These are phyloP conservation scores for Calonectria pseudoreteaudii DNA, from an alignment of 2,329 filamentous ascomycete species.

Conservation along the genomic window DNA sequence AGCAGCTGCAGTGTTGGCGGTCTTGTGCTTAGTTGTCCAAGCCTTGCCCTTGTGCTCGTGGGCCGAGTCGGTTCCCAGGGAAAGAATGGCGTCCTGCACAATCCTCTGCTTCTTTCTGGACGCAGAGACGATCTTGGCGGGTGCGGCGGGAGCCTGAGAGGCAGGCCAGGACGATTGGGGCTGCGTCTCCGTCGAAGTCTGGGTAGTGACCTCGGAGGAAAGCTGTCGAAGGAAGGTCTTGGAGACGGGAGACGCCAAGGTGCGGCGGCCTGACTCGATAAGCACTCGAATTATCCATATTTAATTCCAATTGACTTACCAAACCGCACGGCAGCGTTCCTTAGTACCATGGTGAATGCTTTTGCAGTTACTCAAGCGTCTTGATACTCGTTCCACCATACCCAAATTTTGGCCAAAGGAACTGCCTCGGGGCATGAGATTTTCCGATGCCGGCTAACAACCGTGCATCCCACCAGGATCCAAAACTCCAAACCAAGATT, in stretches of 20 bases:
- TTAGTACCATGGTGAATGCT: constrained; percentile 64
- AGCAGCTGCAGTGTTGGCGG: constrained; percentile 49
- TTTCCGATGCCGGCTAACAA: constrained; percentile 39
- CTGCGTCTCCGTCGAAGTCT: constrained; percentile 30
- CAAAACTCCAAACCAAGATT: not conserved
- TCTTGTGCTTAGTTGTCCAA: constrained; percentile 49
- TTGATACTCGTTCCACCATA: constrained; percentile 34
- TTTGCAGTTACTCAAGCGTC: constrained; percentile 32
- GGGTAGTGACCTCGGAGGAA: constrained; percentile 45
- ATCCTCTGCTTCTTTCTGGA: constrained; percentile 50
- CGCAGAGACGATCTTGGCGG: constrained; percentile 40
- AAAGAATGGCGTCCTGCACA: constrained; percentile 48
- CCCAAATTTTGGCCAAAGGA: constrained; percentile 46
- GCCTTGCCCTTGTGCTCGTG: constrained; percentile 47
- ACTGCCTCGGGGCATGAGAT: constrained; percentile 31
- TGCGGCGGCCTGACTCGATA: constrained; percentile 62
- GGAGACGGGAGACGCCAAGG: constrained; percentile 59
- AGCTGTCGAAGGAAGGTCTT: constrained; percentile 48
- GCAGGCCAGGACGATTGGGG: constrained; percentile 38
- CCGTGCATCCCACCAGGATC: not conserved
- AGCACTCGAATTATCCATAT: constrained; percentile 13
- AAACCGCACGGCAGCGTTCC: constrained; percentile 66
- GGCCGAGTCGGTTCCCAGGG: constrained; percentile 49
- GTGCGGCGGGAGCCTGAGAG: constrained; percentile 31
- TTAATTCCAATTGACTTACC: constrained; percentile 55